These are phyloP conservation scores for Coprinopsis sp. DNA, from an alignment of 768 basidiomycete genomes.

Conservation along the genomic window DNA sequence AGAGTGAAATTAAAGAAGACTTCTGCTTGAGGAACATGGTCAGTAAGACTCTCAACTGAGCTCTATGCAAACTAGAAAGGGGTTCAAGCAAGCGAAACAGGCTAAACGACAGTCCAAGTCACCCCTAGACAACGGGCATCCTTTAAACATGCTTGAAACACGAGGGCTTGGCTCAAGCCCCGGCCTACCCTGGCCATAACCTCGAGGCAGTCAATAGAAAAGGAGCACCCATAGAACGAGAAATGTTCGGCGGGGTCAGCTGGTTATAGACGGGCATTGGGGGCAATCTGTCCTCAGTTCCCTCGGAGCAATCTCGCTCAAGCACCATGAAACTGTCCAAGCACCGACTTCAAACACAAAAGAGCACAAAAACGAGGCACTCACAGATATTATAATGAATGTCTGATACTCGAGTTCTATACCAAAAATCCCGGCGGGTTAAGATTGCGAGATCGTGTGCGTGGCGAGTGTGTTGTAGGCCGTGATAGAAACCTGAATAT, in stretches of 20 bases:
- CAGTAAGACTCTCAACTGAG: too few species aligned
- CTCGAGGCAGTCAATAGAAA: neutral
- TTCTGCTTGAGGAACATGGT: too few species aligned
- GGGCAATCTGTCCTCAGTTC: too few species aligned
- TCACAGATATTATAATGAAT: constrained; percentile 2
- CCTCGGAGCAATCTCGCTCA: too few species aligned
- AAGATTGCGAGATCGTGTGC: neutral
- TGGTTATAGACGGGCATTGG: too few species aligned
- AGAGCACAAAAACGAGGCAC: neutral
- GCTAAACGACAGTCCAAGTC: too few species aligned
- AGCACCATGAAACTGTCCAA: too few species aligned
- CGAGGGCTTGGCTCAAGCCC: neutral
- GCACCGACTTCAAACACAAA: too few species aligned
- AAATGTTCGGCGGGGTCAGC: neutral
- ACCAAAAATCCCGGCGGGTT: neutral
- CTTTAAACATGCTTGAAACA: neutral
- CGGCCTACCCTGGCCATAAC: neutral
- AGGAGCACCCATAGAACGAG: neutral
- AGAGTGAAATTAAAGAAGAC: too few species aligned
- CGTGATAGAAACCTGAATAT: neutral
- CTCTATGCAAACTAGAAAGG: too few species aligned
- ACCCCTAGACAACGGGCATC: neutral
- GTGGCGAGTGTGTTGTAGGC: neutral
- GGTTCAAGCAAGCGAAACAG: too few species aligned
- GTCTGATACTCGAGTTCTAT: neutral